Evolutionary conservation across 1,284 basidiomycete species (phyloP), one percentile per base, ranked within the genome.

Genomic region (Polyporus tsugae): DNA sequence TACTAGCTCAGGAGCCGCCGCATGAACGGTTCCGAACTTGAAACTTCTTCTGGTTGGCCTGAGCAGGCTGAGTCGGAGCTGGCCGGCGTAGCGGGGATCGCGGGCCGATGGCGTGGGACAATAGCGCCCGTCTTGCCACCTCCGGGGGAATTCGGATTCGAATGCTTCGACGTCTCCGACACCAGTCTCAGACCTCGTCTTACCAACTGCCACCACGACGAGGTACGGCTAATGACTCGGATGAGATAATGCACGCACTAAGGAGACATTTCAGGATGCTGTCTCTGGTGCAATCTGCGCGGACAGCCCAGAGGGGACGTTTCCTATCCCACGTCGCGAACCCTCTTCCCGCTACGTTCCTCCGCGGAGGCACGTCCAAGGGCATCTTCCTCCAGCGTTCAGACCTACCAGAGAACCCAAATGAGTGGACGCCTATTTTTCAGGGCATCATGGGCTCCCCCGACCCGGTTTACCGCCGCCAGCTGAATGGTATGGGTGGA

Each of bases 401-500:
- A 1, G 78, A 86, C 70, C 85, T 91, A 15, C 92, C 89, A 10
- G 68, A 73, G 6, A 80, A 86, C 65, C 81, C 78, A 7, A 76
- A 82, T 0, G 78, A 85, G 72, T 92, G 90, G 89, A 78, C 81
- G 19, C 80, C 80, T 25, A 87, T 95, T 64, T 90, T 95, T 71
- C 86, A 91, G 19, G 85, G 89, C 0, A 86, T 92, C n/a, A 93
- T 95, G 92, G 94, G 94, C 19, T 94, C 91, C 1, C 94, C 94
- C 0, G 94, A 96, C 75, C 85, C 90, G 0, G 80, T 83, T 60
- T 84, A 94, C 75, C 88, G 87, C 4, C 84, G 93, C 13, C 94
- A 96, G 80, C 85, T 95, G 25, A 91, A 95, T 74, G 94, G 91
- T 6, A 92, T 92, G 90, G 94, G 94, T 10, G 94, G 94, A 4